Evolutionary conservation across 257 asterid species (phyloP), one percentile per base, ranked within the genome.

Genomic region (Vinca minor): DNA sequence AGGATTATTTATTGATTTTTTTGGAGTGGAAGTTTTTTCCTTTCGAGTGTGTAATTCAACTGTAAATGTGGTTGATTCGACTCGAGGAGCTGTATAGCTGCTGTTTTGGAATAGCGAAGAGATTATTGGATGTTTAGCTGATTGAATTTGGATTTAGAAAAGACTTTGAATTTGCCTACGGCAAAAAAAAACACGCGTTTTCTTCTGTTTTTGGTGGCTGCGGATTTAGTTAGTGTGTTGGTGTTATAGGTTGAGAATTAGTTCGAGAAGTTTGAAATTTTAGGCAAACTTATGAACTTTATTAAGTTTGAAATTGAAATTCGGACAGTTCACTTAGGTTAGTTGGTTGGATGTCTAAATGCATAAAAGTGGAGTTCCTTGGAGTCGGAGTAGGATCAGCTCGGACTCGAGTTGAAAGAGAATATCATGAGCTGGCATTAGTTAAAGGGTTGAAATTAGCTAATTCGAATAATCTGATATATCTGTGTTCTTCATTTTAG

Each of bases 141-240:
- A 53, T 53, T 53, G 59, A 53, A 26, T 53, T 53, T 38, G 42
- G 42, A 38, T 38, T 42, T 50, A 35, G n/a, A 13, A n/a, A 49
- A 23, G 28, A 53, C 9, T 9, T 29, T 55, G 41, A 35, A 17
- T 29, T 55, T 15, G 14, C 41, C 25, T 4, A 34, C 35, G 41
- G 17, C 52, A n/a, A 7, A n/a, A n/a, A n/a, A n/a, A 28, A 41
- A 34, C 38, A 34, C 7, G 2, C 34, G 3, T 34, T 25, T 59
- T 36, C 17, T 6, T 28, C 38, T 44, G n/a, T 15, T 21, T 8
- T n/a, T 45, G 55, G 42, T 45, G 41, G 23, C n/a, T 42, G 15
- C 5, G 13, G n/a, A 11, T 8, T 1, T n/a, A n/a, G n/a, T n/a
- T 63, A n/a, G 58, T 26, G 32, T 63, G 46, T 18, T 63, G 20